Conservation (phyloP, 2,329 filamentous ascomycete genomes). For the Tolypocladium pustulatum region DNA sequence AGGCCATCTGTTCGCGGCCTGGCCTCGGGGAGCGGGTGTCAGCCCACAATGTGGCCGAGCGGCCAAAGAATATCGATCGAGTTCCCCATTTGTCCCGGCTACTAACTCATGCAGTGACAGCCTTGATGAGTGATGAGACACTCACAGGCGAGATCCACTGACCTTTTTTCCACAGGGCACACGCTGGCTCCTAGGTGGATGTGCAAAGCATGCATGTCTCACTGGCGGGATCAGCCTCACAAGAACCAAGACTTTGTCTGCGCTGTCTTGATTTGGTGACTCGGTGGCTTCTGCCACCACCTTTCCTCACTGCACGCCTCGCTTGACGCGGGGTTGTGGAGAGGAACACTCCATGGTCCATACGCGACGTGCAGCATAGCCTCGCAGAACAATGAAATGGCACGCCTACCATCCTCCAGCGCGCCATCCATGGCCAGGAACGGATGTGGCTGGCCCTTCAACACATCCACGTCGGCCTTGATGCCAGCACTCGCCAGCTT, state of each 20-base stretch:
- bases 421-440: constrained; percentile 49
- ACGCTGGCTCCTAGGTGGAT: background rate
- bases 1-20: background rate
- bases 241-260: background rate
- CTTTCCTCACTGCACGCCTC: constrained; percentile 43
- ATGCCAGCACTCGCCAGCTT: constrained; percentile 37
- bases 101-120: constrained; percentile 21
- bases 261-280: background rate
- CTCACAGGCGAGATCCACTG: background rate
- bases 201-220: background rate
- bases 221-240: background rate
- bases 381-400: constrained; percentile 33
- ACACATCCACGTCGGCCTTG: constrained; percentile 33
- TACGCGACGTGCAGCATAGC: constrained; percentile 4
- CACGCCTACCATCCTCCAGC: constrained; percentile 37
- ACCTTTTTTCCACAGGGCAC: background rate
- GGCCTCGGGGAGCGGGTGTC: background rate
- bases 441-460: constrained; percentile 46
- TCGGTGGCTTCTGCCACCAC: constrained; percentile 11
- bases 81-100: constrained; percentile 2
- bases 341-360: constrained; percentile 22
- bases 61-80: background rate
- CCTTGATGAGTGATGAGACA: constrained; percentile 1
- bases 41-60: background rate
- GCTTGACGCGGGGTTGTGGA: constrained; percentile 37